Percentiles rank a stretch among this genome's conserved stretches.
Conservation (phyloP, 495 filamentous ascomycete species). For the Sporormia fimetaria region DNA sequence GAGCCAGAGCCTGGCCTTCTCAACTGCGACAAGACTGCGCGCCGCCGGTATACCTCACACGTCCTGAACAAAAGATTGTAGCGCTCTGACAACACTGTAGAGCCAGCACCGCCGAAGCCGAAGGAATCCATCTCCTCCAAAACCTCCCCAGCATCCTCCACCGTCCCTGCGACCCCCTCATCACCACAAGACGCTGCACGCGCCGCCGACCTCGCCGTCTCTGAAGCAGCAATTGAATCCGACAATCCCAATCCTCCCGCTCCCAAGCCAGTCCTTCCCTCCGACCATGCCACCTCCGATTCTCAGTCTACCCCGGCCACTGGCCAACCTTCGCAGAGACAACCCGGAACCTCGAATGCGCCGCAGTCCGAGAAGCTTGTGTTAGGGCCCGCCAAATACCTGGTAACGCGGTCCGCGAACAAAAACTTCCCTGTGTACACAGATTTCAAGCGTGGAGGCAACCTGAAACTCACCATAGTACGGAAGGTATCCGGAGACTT, state of each 20-base stretch:
- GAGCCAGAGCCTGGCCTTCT: constrained; percentile 29
- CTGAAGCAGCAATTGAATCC: constrained; percentile 21
- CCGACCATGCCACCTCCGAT: neutral
- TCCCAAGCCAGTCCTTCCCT: constrained; percentile 22
- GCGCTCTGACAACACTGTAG: constrained; percentile 6
- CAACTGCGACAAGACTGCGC: constrained; percentile 20
- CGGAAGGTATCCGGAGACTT: constrained; percentile 62
- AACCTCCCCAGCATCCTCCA: constrained; percentile 6
- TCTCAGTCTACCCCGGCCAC: neutral
- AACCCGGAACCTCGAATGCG: neutral
- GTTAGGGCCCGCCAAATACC: constrained; percentile 41
- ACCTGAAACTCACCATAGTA: constrained; percentile 59
- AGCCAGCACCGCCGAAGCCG: constrained; percentile 1
- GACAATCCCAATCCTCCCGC: constrained; percentile 30
- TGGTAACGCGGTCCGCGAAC: constrained; percentile 56
- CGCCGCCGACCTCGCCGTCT: constrained; percentile 13
- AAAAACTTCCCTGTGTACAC: constrained; percentile 74
- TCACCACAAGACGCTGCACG: constrained; percentile 7
- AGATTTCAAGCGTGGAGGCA: constrained; percentile 62
- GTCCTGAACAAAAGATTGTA: neutral
- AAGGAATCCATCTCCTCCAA: constrained; percentile 7
- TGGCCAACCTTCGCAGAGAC: neutral
- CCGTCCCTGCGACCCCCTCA: constrained; percentile 23
- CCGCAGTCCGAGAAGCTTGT: neutral
- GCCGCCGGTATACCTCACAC: constrained; percentile 17